A percentile compares a stretch with the other conserved stretches of the same genome.
Conservation (phyloP, 2,329 filamentous ascomycete species). For the Sclerotinia spermophila region DNA sequence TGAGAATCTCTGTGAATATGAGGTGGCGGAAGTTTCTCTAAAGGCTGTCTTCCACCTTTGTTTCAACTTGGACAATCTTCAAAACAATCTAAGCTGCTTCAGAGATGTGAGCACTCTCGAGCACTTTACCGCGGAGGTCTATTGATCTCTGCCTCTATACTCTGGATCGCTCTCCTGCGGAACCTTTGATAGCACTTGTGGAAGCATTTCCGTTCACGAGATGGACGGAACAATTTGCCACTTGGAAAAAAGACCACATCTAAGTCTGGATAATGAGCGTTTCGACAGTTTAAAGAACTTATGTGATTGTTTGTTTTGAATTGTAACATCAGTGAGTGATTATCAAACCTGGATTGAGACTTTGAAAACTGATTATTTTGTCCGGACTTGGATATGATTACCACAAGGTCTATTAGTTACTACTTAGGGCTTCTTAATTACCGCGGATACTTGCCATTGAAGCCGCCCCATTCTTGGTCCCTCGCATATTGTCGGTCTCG, state of each 20-base stretch:
- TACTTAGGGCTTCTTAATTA: not conserved
- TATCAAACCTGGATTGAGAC: not conserved
- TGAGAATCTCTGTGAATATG: not conserved
- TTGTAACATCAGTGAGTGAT: not conserved
- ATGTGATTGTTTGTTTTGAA: not conserved
- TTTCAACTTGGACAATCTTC: not conserved
- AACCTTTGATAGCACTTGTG: not conserved
- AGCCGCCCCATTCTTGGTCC: not conserved
- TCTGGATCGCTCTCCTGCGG: not conserved
- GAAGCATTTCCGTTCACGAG: not conserved
- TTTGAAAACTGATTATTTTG: not conserved
- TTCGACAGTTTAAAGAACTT: not conserved
- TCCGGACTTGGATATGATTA: not conserved
- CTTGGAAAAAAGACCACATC: not conserved
- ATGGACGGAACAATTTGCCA: not conserved
- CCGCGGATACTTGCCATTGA: not conserved
- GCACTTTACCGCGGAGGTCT: not conserved
- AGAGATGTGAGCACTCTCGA: not conserved
- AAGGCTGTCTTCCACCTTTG: not conserved
- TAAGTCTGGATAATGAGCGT: not conserved
- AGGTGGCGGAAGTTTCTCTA: not conserved
- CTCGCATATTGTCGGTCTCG: not conserved
- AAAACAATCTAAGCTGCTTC: not conserved
- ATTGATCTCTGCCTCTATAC: not conserved
- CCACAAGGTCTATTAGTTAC: not conserved